phyloP scores from a whole-genome alignment of 805 yeast genomes.

The Wickerhamomyces tratensis region DNA sequence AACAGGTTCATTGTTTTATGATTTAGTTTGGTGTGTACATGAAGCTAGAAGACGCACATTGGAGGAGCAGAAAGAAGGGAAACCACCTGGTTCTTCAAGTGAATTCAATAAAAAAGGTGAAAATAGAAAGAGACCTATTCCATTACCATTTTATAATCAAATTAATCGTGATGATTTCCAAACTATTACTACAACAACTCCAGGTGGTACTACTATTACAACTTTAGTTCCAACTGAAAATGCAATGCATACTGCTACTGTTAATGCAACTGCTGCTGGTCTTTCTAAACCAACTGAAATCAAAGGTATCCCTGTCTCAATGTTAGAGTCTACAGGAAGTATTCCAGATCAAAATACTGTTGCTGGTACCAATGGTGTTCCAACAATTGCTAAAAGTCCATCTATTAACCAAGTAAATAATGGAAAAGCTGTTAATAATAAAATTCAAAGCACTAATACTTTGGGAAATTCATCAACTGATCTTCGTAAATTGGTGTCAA shows the following conservation, averaged over 20 bases:
- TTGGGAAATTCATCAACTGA: background rate
- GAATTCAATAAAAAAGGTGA: slow-evolving; percentile 9
- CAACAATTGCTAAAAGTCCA: background rate
- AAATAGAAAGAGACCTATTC: slow-evolving; percentile 27
- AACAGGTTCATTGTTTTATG: slow-evolving; percentile 86
- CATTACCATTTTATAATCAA: slow-evolving; percentile 85
- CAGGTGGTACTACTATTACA: slow-evolving; percentile 87
- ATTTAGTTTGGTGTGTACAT: slow-evolving; percentile 88
- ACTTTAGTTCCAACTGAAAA: slow-evolving; percentile 81
- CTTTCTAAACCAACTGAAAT: slow-evolving; percentile 45
- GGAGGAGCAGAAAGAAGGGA: slow-evolving; percentile 26
- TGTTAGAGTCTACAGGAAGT: slow-evolving; percentile 79
- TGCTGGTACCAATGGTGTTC: background rate
- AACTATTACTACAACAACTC: slow-evolving; percentile 77
- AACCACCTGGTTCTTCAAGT: slow-evolving; percentile 17
- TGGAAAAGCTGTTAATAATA: background rate
- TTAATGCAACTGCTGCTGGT: slow-evolving; percentile 47
- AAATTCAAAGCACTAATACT: background rate
- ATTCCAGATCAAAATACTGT: slow-evolving; percentile 17
- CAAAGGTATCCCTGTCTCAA: slow-evolving; percentile 58
- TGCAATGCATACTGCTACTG: slow-evolving; percentile 56
- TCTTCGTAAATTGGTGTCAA: background rate
- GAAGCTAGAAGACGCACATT: slow-evolving; percentile 75
- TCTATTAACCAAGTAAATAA: background rate
- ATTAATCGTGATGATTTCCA: slow-evolving; percentile 84